phyloP scores from a whole-genome alignment of 2,329 filamentous ascomycete genomes.

The Chaetomium sp. region DNA sequence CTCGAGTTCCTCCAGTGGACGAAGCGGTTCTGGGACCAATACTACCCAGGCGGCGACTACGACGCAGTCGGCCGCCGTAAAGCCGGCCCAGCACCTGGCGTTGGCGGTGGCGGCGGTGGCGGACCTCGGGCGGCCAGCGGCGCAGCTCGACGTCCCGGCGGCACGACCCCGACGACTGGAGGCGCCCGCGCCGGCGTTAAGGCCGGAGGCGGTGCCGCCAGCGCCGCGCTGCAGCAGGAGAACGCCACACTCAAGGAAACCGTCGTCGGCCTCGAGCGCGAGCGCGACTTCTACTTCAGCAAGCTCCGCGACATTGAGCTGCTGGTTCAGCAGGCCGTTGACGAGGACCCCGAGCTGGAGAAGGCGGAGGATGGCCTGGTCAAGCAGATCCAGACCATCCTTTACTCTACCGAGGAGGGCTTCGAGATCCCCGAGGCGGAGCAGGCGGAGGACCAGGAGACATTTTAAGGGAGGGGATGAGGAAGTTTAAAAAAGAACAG shows the following conservation, averaged over 20 bases:
- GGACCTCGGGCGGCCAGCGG: constrained; percentile 28
- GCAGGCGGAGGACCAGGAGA: constrained; percentile 69
- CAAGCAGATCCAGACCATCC: constrained; percentile 92
- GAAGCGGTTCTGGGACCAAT: constrained; percentile 96
- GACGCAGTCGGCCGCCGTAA: constrained; percentile 83
- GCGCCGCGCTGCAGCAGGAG: constrained; percentile 72
- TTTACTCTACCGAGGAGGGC: constrained; percentile 92
- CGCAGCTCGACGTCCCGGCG: constrained; percentile 32
- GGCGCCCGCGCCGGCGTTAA: constrained; percentile 42
- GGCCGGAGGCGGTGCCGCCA: constrained; percentile 49
- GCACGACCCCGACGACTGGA: constrained; percentile 54
- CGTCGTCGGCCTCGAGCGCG: constrained; percentile 87
- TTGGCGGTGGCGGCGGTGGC: constrained; percentile 35
- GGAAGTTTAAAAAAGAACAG: background rate
- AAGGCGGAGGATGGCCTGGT: constrained; percentile 88
- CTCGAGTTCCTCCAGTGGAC: constrained; percentile 97
- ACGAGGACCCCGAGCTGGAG: constrained; percentile 86
- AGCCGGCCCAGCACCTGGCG: constrained; percentile 56
- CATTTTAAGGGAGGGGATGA: constrained; percentile 48
- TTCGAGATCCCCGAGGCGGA: constrained; percentile 87
- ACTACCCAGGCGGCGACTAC: constrained; percentile 96
- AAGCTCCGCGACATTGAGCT: constrained; percentile 97
- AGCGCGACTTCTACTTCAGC: constrained; percentile 98
- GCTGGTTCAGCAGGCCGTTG: constrained; percentile 84
- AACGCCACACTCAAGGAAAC: constrained; percentile 89